A percentile compares a stretch with the other conserved stretches of the same genome.
phyloP scores from a whole-genome alignment of 78 protist genomes.

The Anaeramoeba ignava region DNA sequence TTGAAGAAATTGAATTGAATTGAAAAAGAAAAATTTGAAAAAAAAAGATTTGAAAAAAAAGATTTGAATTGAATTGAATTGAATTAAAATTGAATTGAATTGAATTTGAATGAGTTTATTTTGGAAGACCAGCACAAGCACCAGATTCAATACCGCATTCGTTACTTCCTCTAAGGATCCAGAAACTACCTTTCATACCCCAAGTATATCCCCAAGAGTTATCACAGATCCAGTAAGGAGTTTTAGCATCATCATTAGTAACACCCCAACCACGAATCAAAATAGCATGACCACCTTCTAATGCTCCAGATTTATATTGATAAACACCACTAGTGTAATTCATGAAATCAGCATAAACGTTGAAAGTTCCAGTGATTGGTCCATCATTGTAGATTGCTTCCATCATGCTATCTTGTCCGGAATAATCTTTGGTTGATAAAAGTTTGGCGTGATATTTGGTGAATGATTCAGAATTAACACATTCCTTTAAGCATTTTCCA shows the following conservation, averaged over 20 bases:
- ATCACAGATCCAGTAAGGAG: background rate
- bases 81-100: too few relatives aligned
- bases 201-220: background rate
- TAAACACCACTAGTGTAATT: constrained; percentile 30
- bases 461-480: background rate
- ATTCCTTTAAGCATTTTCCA: background rate
- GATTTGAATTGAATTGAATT: too few relatives aligned
- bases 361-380: constrained; percentile 24
- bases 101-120: background rate
- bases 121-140: background rate
- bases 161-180: background rate
- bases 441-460: too few relatives aligned
- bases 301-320: constrained; percentile 3
- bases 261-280: constrained; percentile 37
- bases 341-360: constrained; percentile 34
- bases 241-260: background rate
- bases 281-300: constrained; percentile 43
- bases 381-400: constrained; percentile 30
- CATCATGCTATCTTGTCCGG: constrained; percentile 1
- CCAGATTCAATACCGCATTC: background rate
- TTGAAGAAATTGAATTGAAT: too few relatives aligned
- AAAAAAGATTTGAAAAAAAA: too few relatives aligned
- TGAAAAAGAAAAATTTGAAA: too few relatives aligned
- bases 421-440: background rate
- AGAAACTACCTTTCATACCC: background rate